These are phyloP conservation scores for Cymbopogon flexuosus DNA, from an alignment of 202 grass and related monocot species.

Conservation along the genomic window DNA sequence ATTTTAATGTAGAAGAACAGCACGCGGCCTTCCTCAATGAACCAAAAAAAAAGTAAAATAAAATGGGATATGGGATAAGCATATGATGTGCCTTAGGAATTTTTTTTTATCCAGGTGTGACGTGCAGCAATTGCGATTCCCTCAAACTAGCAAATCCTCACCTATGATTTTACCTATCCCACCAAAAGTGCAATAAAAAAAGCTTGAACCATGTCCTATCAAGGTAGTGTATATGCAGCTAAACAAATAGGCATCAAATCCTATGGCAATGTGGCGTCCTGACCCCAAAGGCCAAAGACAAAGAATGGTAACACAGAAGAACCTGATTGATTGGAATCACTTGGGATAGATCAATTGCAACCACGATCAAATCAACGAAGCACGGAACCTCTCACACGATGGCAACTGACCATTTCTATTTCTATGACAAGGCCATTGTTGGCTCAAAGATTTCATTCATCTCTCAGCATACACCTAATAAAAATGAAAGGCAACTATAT, in stretches of 20 bases:
- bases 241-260: neutral
- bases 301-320: neutral
- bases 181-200: neutral
- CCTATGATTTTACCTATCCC: neutral
- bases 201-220: neutral
- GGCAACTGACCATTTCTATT: neutral
- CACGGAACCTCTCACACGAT: neutral
- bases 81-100: neutral
- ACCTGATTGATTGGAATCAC: neutral
- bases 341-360: neutral
- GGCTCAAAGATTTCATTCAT: neutral
- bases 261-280: neutral
- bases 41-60: neutral
- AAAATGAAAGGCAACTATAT: neutral
- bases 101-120: neutral
- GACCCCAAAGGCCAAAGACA: neutral
- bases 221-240: neutral
- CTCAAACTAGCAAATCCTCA: neutral
- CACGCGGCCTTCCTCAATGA: no score
- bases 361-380: neutral
- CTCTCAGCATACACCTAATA: neutral
- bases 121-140: neutral
- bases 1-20: neutral
- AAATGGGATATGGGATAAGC: neutral
- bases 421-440: neutral